Base-by-base conservation (phyloP, 2,329 filamentous ascomycete genomes). In the Colletotrichum liriopes region DNA sequence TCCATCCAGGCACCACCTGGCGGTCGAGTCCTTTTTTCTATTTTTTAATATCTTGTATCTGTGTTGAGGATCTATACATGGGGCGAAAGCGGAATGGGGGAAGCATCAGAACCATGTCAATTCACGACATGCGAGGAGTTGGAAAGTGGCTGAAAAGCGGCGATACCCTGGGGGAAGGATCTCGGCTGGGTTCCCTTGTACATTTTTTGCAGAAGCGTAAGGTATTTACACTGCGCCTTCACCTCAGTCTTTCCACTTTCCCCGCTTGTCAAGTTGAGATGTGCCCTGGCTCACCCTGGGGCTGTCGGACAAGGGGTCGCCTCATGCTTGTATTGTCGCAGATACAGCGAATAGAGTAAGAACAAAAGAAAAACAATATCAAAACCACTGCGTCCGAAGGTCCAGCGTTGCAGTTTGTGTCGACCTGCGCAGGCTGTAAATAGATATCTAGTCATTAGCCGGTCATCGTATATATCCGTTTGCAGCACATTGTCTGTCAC, bases 11-110 rank as follows among this genome's bases (percentile, higher is more conserved):
- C 37, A n/a, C 26, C 23, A 9, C n/a, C 20, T 26, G 41, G 62
- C 37, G 14, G 43, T 55, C 67, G 55, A 62, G 60, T 41, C 18
- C 49, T 41, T 65, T 58, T 56, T 54, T 43, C 23, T 62, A 66
- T 62, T 63, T 71, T 72, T 73, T 73, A 72, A 72, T 72, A 72
- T 69, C 11, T 65, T 64, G 45, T 72, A 64, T 72, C 65, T 71
- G 65, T 65, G 66, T 61, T 47, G 55, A 67, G 60, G 61, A 73
- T 67, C 45, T 58, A 47, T 69, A 55, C 59, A 62, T 70, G 61
- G 61, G 66, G 49, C 39, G 55, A 58, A 59, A 49, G 67, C 20
- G 29, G 35, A 23, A 67, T 45, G 29, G 60, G 43, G 55, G 62
- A 56, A 41, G 60, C 47, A 71, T 45, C 61, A 55, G 47, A 29